Conservation (phyloP, 2,329 filamentous ascomycete genomes). For the Aureobasidium melanogenum region DNA sequence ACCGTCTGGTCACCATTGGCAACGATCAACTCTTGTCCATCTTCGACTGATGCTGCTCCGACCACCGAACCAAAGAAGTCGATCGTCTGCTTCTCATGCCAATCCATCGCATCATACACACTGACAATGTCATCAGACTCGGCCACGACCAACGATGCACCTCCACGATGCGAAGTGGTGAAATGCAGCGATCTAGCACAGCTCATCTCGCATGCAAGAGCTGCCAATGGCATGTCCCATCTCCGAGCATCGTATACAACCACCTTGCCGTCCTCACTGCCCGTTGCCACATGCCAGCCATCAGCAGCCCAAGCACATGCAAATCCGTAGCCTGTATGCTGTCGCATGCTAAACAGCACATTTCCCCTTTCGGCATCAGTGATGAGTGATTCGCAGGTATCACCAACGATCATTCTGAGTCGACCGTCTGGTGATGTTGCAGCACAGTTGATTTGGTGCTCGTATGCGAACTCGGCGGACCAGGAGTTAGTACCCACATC, state of each 20-base stretch:
- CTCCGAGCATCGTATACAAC: slow-evolving; percentile 69
- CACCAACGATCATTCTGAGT: slow-evolving; percentile 64
- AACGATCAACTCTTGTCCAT: slow-evolving; percentile 59
- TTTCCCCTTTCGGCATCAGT: slow-evolving; percentile 58
- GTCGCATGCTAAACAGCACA: slow-evolving; percentile 44
- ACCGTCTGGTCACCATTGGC: slow-evolving; percentile 57
- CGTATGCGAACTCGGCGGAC: slow-evolving; percentile 46
- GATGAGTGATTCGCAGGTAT: slow-evolving; percentile 56
- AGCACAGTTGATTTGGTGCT: slow-evolving; percentile 61
- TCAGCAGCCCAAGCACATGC: slow-evolving; percentile 74
- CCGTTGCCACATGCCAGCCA: slow-evolving; percentile 66
- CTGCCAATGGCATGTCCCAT: slow-evolving; percentile 49
- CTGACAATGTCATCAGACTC: slow-evolving; percentile 68
- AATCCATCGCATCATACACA: slow-evolving; percentile 59
- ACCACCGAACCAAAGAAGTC: slow-evolving; percentile 70
- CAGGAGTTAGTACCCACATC: slow-evolving; percentile 51
- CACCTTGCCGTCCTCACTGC: slow-evolving; percentile 64
- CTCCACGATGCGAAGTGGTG: slow-evolving; percentile 57
- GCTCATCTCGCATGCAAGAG: slow-evolving; percentile 54
- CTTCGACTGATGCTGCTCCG: slow-evolving; percentile 57
- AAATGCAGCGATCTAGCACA: slow-evolving; percentile 62
- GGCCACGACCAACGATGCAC: slow-evolving; percentile 58
- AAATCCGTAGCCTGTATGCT: slow-evolving; percentile 65
- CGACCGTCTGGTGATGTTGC: slow-evolving; percentile 63
- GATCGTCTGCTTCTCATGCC: slow-evolving; percentile 54